These are phyloP conservation scores for Chlorella ohadii DNA, from an alignment of 139 green algal species.

Conservation along the genomic window DNA sequence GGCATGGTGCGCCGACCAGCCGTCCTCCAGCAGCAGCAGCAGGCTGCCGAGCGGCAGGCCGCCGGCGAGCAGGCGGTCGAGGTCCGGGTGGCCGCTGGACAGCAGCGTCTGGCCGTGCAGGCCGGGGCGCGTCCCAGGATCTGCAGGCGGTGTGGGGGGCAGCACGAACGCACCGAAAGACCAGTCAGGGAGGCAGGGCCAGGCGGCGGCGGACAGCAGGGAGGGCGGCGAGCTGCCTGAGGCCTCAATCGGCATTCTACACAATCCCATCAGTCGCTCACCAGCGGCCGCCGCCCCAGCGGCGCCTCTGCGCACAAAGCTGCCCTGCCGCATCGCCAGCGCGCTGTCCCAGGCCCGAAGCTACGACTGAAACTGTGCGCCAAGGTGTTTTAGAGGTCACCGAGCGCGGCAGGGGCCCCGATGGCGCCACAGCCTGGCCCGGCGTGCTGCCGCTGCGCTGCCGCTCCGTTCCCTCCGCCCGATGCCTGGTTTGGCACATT, in stretches of 20 bases:
- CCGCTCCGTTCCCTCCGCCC: no score
- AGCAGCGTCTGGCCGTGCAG: slow-evolving; percentile 79
- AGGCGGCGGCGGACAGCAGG: background rate
- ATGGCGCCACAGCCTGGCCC: no score
- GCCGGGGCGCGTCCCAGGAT: slow-evolving; percentile 73
- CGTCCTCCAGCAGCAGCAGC: slow-evolving; percentile 77
- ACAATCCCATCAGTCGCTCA: background rate
- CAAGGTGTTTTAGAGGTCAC: no score
- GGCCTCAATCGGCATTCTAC: no score
- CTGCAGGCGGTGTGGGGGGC: slow-evolving; percentile 33
- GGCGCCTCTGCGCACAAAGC: slow-evolving; percentile 25
- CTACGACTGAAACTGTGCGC: no score
- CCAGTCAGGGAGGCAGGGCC: background rate
- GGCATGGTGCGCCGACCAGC: slow-evolving; percentile 58
- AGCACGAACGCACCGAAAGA: background rate
- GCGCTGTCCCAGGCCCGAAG: background rate
- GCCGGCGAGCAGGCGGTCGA: slow-evolving; percentile 80
- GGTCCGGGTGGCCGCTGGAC: slow-evolving; percentile 75
- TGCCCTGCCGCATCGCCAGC: slow-evolving; percentile 14
- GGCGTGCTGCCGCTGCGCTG: no score
- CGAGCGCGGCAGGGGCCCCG: no score
- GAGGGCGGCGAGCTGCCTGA: background rate
- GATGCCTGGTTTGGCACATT: no score
- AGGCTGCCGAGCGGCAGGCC: slow-evolving; percentile 78
- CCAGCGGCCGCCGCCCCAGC: background rate